phyloP scores from a whole-genome alignment of 768 basidiomycete genomes.

The Leccinum variicolor region DNA sequence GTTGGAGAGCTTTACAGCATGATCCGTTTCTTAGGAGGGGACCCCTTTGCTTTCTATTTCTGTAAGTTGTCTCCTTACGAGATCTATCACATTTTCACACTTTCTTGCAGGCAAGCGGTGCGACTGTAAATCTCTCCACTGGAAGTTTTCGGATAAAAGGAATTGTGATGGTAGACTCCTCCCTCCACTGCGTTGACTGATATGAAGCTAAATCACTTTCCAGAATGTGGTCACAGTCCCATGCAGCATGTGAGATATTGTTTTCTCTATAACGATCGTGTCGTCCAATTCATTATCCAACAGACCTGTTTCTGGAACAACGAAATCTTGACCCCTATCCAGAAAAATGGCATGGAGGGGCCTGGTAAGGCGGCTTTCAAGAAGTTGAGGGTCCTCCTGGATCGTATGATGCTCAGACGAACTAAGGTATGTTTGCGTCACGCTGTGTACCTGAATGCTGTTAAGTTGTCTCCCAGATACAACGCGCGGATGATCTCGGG shows the following conservation, averaged over 20 bases:
- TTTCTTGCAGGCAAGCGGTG: constrained; percentile 70
- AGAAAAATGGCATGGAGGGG: constrained; percentile 80
- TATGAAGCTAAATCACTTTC: background rate
- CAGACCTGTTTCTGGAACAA: constrained; percentile 97
- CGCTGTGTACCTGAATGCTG: background rate
- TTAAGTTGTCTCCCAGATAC: constrained; percentile 48
- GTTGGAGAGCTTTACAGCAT: constrained; percentile 99
- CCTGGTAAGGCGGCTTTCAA: constrained; percentile 84
- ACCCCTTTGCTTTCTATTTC: constrained; percentile 90
- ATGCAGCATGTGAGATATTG: constrained; percentile 67
- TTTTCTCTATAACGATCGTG: background rate
- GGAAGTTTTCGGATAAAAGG: constrained; percentile 83
- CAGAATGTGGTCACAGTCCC: constrained; percentile 82
- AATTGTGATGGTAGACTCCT: constrained; percentile 67
- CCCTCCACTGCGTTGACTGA: background rate
- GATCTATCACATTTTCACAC: background rate
- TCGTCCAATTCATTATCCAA: constrained; percentile 4
- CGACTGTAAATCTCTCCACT: constrained; percentile 92
- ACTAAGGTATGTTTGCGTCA: constrained; percentile 55
- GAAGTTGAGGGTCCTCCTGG: constrained; percentile 85
- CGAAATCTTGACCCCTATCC: constrained; percentile 94
- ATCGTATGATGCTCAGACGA: constrained; percentile 93
- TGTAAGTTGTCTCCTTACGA: constrained; percentile 45
- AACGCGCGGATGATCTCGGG: constrained; percentile 95
- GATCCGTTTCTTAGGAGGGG: constrained; percentile 87